phyloP scores from a whole-genome alignment of 495 filamentous ascomycete species.

The Tuber melanosporum region DNA sequence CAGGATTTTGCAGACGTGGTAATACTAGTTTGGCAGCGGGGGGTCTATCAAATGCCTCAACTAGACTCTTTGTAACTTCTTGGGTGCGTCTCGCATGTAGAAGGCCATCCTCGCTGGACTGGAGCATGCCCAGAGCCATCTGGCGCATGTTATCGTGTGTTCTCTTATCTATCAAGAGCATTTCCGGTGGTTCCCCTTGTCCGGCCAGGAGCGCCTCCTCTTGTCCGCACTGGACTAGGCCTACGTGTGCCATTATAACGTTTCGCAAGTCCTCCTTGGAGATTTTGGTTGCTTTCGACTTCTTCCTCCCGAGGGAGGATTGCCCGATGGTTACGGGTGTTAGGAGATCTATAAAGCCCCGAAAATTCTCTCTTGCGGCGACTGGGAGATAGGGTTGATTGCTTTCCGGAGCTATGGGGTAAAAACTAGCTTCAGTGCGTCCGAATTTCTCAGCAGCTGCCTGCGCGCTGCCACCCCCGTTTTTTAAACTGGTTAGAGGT shows the following conservation, averaged over 20 bases:
- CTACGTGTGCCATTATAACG: background rate
- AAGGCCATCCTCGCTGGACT: background rate
- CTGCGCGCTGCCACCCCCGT: background rate
- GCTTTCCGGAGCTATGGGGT: background rate
- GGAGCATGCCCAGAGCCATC: constrained; percentile 1
- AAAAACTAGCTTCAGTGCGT: background rate
- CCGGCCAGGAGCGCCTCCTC: background rate
- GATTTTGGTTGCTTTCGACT: background rate
- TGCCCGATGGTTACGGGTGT: background rate
- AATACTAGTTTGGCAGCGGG: background rate
- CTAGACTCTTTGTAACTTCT: background rate
- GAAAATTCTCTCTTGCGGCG: background rate
- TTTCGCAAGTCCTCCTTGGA: background rate
- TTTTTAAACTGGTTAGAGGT: background rate
- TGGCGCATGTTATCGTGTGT: background rate
- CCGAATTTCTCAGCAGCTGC: background rate
- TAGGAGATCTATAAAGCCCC: background rate
- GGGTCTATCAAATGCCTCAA: background rate
- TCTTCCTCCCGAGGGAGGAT: background rate
- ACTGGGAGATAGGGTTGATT: background rate
- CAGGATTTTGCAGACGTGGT: background rate
- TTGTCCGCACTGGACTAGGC: background rate
- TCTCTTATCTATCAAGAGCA: background rate
- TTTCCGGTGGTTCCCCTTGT: background rate
- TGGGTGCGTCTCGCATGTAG: background rate